phyloP scores from a whole-genome alignment of 2,329 filamentous ascomycete genomes.

The Cordyceps farinosa region DNA sequence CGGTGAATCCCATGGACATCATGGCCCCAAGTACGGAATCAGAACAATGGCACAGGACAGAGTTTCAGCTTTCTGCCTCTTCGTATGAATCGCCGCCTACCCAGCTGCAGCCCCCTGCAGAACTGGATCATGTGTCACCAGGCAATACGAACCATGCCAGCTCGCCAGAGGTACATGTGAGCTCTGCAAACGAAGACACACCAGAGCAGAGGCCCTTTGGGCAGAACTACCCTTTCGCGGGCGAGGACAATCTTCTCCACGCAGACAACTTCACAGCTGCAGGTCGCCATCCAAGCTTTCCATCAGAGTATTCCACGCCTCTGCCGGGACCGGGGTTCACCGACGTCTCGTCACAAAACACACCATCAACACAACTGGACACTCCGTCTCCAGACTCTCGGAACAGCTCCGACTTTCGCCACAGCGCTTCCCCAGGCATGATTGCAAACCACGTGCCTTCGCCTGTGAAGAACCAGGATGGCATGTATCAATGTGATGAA shows the following conservation, averaged over 20 bases:
- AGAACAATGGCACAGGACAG: constrained; percentile 36
- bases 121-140: not conserved
- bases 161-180: not conserved
- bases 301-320: constrained; percentile 43
- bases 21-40: constrained; percentile 43
- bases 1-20: constrained; percentile 52
- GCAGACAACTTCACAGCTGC: constrained; percentile 25
- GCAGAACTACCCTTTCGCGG: constrained; percentile 18
- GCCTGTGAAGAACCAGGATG: constrained; percentile 24
- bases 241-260: constrained; percentile 24
- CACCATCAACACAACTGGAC: constrained; percentile 45
- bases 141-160: not conserved
- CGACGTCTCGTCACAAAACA: constrained; percentile 40
- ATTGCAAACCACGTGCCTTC: constrained; percentile 26
- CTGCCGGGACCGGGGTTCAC: constrained; percentile 38
- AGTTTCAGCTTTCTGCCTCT: constrained; percentile 33
- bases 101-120: not conserved
- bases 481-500: constrained; percentile 34
- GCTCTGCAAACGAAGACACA: not conserved
- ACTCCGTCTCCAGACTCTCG: constrained; percentile 40
- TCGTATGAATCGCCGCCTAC: constrained; percentile 27
- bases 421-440: constrained; percentile 34
- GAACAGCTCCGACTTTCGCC: constrained; percentile 34
- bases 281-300: constrained; percentile 32
- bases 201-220: constrained; percentile 2